Percentiles rank a stretch among this genome's conserved stretches.
phyloP scores from a whole-genome alignment of 768 basidiomycete species.

The Tylopilus balloui region DNA sequence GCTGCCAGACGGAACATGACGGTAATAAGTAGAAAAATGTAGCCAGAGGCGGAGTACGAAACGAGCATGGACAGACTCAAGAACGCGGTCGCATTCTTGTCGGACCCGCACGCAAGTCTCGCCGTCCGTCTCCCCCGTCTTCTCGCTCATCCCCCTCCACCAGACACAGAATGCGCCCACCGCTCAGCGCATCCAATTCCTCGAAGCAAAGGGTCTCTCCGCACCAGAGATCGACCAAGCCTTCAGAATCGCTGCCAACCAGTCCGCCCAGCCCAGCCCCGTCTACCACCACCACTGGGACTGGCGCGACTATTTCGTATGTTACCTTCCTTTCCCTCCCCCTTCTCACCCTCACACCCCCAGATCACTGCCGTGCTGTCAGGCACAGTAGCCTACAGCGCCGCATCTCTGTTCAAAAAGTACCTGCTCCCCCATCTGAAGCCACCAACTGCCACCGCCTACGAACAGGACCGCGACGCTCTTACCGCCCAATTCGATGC shows the following conservation, averaged over 20 bases:
- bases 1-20: slow-evolving; percentile 32
- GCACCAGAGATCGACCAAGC: slow-evolving; percentile 82
- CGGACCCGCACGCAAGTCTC: slow-evolving; percentile 68
- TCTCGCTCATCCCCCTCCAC: slow-evolving; percentile 14
- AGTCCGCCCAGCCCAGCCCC: slow-evolving; percentile 17
- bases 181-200: slow-evolving; percentile 83
- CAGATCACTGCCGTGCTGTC: slow-evolving; percentile 93
- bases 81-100: slow-evolving; percentile 80
- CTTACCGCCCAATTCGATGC: slow-evolving; percentile 88
- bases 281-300: slow-evolving; percentile 66
- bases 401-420: slow-evolving; percentile 82
- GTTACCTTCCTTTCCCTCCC: slow-evolving; percentile 26
- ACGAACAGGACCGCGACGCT: slow-evolving; percentile 82
- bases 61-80: slow-evolving; percentile 54
- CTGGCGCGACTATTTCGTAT: slow-evolving; percentile 96
- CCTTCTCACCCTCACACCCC: slow-evolving; percentile 17
- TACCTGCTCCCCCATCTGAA: slow-evolving; percentile 86
- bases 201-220: slow-evolving; percentile 91
- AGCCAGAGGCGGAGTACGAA: slow-evolving; percentile 29
- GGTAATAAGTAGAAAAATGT: not conserved
- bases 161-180: slow-evolving; percentile 77
- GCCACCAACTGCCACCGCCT: slow-evolving; percentile 83
- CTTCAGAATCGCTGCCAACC: slow-evolving; percentile 54
- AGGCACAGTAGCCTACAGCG: slow-evolving; percentile 78
- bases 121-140: not conserved